A percentile compares a stretch with the other conserved stretches of the same genome.
phyloP scores from a whole-genome alignment of 345 rosid genomes.

The Camelina sativa region DNA sequence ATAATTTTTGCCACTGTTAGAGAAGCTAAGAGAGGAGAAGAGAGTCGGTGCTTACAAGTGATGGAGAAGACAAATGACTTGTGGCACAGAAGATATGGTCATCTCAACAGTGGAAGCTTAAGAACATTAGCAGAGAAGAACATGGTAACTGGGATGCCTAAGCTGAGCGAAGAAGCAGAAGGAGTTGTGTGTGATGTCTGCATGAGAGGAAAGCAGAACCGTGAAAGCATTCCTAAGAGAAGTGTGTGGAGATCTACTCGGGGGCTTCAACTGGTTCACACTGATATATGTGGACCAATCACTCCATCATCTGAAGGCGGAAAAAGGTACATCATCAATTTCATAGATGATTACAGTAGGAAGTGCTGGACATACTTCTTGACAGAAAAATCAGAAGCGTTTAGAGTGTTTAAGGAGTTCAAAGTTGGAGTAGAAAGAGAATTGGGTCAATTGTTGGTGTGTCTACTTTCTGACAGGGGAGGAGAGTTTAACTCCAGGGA shows the following conservation, averaged over 20 bases:
- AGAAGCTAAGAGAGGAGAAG: not conserved
- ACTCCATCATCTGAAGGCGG: not conserved
- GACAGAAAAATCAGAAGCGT: not conserved
- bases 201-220: not conserved
- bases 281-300: not conserved
- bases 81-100: not conserved
- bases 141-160: not conserved
- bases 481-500: not conserved
- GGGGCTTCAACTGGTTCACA: rapidly evolving
- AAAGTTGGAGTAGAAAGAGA: not conserved
- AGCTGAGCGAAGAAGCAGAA: not conserved
- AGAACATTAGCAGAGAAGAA: not conserved
- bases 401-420: not conserved
- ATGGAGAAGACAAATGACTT: not conserved
- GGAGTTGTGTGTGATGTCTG: rapidly evolving
- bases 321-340: not conserved
- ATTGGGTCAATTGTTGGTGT: not conserved
- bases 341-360: not conserved
- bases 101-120: not conserved
- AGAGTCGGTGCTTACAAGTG: not conserved
- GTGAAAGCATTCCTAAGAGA: not conserved
- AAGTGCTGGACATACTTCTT: not conserved
- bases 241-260: rapidly evolving
- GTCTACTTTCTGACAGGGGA: not conserved
- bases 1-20: not conserved